These are phyloP conservation scores for Antitrichia curtipendula DNA, from an alignment of 225 moss, liverwort and hornwort genomes.

Conservation along the genomic window DNA sequence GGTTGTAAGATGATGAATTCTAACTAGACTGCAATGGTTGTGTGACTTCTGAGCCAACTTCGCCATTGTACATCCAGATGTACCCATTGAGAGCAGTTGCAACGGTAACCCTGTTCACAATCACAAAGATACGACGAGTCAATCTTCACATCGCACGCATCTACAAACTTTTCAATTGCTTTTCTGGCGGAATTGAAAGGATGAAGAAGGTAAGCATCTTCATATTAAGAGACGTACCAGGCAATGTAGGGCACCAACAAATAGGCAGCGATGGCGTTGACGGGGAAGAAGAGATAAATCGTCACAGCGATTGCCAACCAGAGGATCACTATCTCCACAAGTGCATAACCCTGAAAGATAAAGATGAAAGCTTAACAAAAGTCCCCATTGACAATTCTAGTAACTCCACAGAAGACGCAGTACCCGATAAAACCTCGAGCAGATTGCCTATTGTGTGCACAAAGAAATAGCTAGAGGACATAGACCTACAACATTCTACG, in stretches of 20 bases:
- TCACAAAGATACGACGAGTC: not conserved
- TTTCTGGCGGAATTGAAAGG: not conserved
- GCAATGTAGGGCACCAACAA: slow-evolving; percentile 72
- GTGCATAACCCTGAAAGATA: slow-evolving; percentile 38
- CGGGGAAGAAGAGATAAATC: slow-evolving; percentile 58
- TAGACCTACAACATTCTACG: not conserved
- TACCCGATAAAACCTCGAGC: not conserved
- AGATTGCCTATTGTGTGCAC: not conserved
- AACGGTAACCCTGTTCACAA: slow-evolving; percentile 41
- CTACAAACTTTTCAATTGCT: not conserved
- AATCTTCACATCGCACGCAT: not conserved
- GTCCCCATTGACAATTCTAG: not conserved
- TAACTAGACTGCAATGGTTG: slow-evolving; percentile 12
- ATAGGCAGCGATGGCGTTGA: slow-evolving; percentile 45
- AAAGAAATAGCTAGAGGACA: not conserved
- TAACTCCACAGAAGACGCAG: not conserved
- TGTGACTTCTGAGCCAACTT: slow-evolving; percentile 1
- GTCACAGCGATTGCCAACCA: slow-evolving; percentile 68
- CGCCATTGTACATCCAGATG: slow-evolving; percentile 51
- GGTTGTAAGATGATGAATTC: not conserved
- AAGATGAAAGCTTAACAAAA: not conserved
- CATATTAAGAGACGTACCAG: slow-evolving; percentile 32
- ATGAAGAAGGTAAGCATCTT: not conserved
- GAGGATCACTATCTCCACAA: slow-evolving; percentile 58
- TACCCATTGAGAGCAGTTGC: slow-evolving; percentile 50